Evolutionary conservation across 139 green algal species (phyloP).

Genomic region (Tetradesmus obliquus): DNA sequence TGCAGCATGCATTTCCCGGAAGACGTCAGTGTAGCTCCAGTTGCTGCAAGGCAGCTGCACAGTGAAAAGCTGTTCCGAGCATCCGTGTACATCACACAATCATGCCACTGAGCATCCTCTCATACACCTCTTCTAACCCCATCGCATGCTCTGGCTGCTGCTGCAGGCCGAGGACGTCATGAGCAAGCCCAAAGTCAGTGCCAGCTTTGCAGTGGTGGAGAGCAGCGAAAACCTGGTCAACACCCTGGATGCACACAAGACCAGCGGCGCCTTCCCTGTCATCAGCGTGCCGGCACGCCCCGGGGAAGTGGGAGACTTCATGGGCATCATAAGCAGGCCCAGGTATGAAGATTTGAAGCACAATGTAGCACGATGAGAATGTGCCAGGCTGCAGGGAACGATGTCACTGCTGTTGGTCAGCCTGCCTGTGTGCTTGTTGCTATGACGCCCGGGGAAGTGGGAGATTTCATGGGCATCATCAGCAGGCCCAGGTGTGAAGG

Average conservation of each 20-base stretch:
- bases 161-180: slow-evolving; percentile 57
- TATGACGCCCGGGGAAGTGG: neutral
- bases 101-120: no score
- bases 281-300: neutral
- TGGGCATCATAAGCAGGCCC: slow-evolving; percentile 59
- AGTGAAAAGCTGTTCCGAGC: no score
- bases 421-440: neutral
- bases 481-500: slow-evolving; percentile 31
- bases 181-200: slow-evolving; percentile 12
- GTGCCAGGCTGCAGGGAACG: neutral
- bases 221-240: slow-evolving; percentile 35
- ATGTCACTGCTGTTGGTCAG: neutral
- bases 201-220: slow-evolving; percentile 46
- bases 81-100: no score
- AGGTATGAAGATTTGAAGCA: neutral
- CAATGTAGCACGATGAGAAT: neutral
- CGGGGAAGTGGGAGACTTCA: slow-evolving; percentile 50
- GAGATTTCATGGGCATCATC: slow-evolving; percentile 66
- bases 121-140: no score
- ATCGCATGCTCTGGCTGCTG: neutral
- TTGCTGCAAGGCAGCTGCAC: no score
- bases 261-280: slow-evolving; percentile 55
- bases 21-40: no score
- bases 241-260: slow-evolving; percentile 56
- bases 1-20: no score